phyloP scores from a whole-genome alignment of 2,329 filamentous ascomycete species.

The Botrytis fragariae region DNA sequence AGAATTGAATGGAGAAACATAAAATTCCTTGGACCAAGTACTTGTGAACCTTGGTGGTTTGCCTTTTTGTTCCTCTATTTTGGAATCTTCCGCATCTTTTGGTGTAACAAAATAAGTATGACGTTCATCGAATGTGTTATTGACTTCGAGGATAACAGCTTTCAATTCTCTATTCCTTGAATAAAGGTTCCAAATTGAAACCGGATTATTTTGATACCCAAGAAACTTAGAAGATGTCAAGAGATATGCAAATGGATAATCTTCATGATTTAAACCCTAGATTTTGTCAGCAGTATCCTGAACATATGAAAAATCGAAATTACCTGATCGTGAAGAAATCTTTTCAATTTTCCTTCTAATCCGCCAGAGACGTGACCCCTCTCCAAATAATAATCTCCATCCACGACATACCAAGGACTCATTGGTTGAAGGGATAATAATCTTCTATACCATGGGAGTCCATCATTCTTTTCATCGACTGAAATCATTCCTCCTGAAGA shows the following conservation, averaged over 20 bases:
- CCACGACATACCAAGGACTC: constrained; percentile 53
- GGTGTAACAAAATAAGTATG: constrained; percentile 61
- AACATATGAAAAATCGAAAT: background rate
- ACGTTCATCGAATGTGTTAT: constrained; percentile 73
- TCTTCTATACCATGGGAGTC: constrained; percentile 34
- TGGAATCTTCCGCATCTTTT: constrained; percentile 32
- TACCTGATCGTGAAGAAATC: constrained; percentile 58
- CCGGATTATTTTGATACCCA: constrained; percentile 71
- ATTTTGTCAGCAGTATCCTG: constrained; percentile 23
- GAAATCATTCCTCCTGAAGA: constrained; percentile 57
- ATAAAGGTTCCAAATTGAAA: constrained; percentile 80
- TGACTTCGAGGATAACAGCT: constrained; percentile 70
- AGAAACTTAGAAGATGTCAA: constrained; percentile 68
- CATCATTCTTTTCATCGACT: constrained; percentile 35
- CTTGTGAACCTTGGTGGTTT: constrained; percentile 44
- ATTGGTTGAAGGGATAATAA: constrained; percentile 36
- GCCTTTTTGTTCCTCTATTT: constrained; percentile 21
- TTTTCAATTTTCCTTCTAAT: constrained; percentile 61
- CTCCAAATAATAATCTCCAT: constrained; percentile 59
- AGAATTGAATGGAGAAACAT: constrained; percentile 73
- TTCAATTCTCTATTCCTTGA: constrained; percentile 53
- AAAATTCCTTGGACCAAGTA: constrained; percentile 68
- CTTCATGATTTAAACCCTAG: constrained; percentile 55
- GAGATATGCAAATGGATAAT: constrained; percentile 67
- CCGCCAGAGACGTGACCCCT: constrained; percentile 52